phyloP scores from a whole-genome alignment of 2,329 filamentous ascomycete species.

The Raffaelea arxii region DNA sequence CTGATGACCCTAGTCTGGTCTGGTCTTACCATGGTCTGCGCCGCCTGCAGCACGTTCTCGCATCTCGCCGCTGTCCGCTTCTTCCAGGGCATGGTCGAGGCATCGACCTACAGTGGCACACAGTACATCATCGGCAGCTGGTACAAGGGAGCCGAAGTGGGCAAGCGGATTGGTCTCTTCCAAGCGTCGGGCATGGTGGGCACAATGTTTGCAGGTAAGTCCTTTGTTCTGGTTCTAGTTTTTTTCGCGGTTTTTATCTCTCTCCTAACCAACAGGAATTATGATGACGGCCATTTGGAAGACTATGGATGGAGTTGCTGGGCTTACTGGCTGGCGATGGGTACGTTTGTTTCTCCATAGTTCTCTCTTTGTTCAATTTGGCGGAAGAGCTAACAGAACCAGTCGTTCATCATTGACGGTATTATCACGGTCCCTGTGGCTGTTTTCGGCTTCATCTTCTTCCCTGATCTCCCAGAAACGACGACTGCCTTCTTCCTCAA shows the following conservation, averaged over 20 bases:
- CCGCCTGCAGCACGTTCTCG: constrained; percentile 36
- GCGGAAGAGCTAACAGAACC: too few relatives aligned
- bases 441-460: constrained; percentile 40
- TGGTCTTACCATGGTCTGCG: constrained; percentile 50
- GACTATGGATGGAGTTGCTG: constrained; percentile 34
- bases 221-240: not conserved
- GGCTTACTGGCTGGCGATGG: constrained; percentile 45
- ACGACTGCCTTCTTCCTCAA: constrained; percentile 39
- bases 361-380: too few relatives aligned
- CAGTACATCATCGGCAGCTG: constrained; percentile 51
- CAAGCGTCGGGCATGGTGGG: constrained; percentile 48
- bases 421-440: constrained; percentile 46
- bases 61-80: constrained; percentile 50
- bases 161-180: constrained; percentile 51
- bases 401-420: constrained; percentile 35
- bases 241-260: not conserved
- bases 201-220: constrained; percentile 44
- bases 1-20: constrained; percentile 55
- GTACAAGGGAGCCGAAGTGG: constrained; percentile 49
- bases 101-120: constrained; percentile 44
- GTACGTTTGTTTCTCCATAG: constrained; percentile 12
- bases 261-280: constrained; percentile 28
- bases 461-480: constrained; percentile 40
- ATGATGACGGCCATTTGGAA: constrained; percentile 43
- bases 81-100: constrained; percentile 44